Conservation (phyloP, 2,329 filamentous ascomycete species). For the Chaetoscypha palmicola region DNA sequence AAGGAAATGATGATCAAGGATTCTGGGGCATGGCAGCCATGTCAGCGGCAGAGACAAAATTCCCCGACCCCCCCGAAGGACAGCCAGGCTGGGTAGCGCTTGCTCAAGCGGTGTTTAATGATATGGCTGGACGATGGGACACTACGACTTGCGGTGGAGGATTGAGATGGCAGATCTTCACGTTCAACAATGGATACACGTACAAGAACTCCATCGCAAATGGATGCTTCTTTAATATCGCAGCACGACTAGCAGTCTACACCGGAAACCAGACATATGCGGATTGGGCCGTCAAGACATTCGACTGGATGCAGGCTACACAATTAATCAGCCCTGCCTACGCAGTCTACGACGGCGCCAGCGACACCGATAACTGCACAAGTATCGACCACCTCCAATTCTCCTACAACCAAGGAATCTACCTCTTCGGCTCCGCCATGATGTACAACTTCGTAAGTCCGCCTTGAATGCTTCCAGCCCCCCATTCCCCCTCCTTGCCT, state of each 20-base stretch:
- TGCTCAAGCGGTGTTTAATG: constrained; percentile 65
- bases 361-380: constrained; percentile 50
- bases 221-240: constrained; percentile 54
- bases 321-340: constrained; percentile 51
- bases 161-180: constrained; percentile 77
- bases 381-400: constrained; percentile 55
- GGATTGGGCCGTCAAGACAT: constrained; percentile 67
- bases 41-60: constrained; percentile 61
- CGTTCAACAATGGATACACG: constrained; percentile 71
- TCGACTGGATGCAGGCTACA: constrained; percentile 56
- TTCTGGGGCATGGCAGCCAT: constrained; percentile 68
- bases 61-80: constrained; percentile 44
- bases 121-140: constrained; percentile 68
- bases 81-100: constrained; percentile 62
- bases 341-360: constrained; percentile 52
- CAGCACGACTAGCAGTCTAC: constrained; percentile 63
- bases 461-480: too few relatives aligned
- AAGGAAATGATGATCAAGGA: constrained; percentile 65
- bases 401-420: constrained; percentile 61
- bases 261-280: constrained; percentile 71
- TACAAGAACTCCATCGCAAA: constrained; percentile 65
- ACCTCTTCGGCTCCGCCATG: constrained; percentile 49
- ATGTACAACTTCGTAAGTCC: constrained; percentile 41
- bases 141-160: constrained; percentile 61
- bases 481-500: constrained; percentile 4